Evolutionary conservation across 148 eudicot genomes (phyloP).

Genomic region (Beta vulgaris): DNA sequence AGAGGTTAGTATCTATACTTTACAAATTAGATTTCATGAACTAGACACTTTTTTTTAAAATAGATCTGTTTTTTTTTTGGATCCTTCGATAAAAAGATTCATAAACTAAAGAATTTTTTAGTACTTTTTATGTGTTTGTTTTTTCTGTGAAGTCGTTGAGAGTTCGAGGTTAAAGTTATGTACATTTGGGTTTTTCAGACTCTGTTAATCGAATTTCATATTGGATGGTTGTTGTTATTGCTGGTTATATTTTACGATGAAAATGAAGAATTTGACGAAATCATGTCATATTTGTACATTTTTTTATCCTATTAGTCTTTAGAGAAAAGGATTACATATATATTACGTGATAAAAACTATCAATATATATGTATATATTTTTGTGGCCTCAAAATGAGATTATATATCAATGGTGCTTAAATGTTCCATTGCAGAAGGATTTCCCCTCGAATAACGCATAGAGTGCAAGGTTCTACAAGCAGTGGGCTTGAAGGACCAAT

Average conservation of each 20-base stretch:
- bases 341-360: background rate
- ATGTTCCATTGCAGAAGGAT: slow-evolving; percentile 18
- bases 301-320: background rate
- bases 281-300: background rate
- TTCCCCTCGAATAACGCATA: slow-evolving; percentile 14
- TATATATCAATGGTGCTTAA: background rate
- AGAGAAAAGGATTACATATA: background rate
- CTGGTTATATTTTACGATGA: background rate
- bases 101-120: no score
- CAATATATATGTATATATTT: background rate
- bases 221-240: background rate
- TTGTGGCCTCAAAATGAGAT: background rate
- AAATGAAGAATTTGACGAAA: background rate
- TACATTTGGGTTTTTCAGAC: background rate
- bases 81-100: no score
- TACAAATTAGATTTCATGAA: background rate
- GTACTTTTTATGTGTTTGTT: background rate
- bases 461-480: slow-evolving; percentile 25
- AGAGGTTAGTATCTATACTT: slow-evolving; percentile 8
- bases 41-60: background rate
- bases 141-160: background rate
- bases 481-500: slow-evolving; percentile 37
- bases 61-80: no score
- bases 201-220: background rate
- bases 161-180: background rate